phyloP scores from a whole-genome alignment of 495 filamentous ascomycete species.

The Pseudomonodictys pantanalensis region DNA sequence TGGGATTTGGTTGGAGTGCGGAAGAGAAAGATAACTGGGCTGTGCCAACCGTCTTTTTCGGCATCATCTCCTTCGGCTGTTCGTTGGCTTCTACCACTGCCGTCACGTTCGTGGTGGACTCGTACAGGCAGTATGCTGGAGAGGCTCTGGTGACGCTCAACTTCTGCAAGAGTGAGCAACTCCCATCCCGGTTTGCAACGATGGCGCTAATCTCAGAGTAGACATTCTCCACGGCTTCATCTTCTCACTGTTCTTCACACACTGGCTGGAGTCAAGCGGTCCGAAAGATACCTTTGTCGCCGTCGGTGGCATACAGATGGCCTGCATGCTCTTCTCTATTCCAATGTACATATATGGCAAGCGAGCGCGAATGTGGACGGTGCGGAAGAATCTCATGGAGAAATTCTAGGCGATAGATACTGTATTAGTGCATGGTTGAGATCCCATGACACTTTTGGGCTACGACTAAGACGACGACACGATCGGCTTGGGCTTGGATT shows the following conservation, averaged over 20 bases:
- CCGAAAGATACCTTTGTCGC: slow-evolving; percentile 34
- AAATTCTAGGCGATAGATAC: slow-evolving; percentile 50
- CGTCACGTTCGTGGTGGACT: slow-evolving; percentile 93
- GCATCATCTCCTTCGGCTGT: slow-evolving; percentile 94
- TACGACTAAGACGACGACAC: too few species aligned
- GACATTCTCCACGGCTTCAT: slow-evolving; percentile 84
- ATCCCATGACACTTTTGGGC: not conserved
- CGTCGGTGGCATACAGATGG: slow-evolving; percentile 37
- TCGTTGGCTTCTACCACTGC: slow-evolving; percentile 85
- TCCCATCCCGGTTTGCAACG: slow-evolving; percentile 24
- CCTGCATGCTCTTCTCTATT: slow-evolving; percentile 54
- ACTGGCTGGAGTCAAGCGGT: slow-evolving; percentile 32
- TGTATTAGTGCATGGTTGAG: not conserved
- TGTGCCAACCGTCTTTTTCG: slow-evolving; percentile 85
- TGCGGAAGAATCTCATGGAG: slow-evolving; percentile 84
- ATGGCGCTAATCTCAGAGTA: slow-evolving; percentile 40
- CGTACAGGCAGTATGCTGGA: slow-evolving; percentile 87
- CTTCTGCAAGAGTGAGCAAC: slow-evolving; percentile 74
- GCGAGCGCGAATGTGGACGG: slow-evolving; percentile 94
- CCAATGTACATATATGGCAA: slow-evolving; percentile 98
- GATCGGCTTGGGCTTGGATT: too few species aligned
- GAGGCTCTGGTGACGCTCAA: slow-evolving; percentile 94
- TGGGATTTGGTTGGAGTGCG: slow-evolving; percentile 93
- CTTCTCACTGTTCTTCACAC: slow-evolving; percentile 87
- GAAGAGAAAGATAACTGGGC: slow-evolving; percentile 77